phyloP scores from a whole-genome alignment of 768 basidiomycete genomes.

The Boletus sensibilis region DNA sequence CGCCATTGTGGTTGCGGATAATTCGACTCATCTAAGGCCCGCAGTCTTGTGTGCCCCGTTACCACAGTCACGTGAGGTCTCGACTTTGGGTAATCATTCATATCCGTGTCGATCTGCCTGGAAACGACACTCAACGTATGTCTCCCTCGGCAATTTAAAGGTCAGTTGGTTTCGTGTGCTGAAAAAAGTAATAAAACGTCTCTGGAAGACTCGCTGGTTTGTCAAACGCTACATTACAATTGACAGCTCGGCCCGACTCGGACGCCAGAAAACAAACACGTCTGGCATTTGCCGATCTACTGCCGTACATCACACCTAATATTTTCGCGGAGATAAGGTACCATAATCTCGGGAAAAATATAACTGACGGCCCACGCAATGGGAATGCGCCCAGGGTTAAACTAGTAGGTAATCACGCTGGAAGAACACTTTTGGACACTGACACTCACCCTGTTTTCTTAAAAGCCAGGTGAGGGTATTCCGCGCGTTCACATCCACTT shows the following conservation, averaged over 20 bases:
- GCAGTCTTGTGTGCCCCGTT: too few species aligned
- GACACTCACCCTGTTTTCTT: neutral
- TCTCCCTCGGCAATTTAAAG: neutral
- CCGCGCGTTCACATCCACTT: neutral
- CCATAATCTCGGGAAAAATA: neutral
- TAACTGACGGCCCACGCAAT: slow-evolving; percentile 7
- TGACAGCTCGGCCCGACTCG: neutral
- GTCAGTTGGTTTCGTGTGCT: neutral
- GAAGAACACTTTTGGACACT: slow-evolving; percentile 1
- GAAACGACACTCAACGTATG: neutral
- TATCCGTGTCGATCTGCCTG: neutral
- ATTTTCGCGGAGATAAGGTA: slow-evolving; percentile 29
- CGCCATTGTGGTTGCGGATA: too few species aligned
- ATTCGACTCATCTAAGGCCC: too few species aligned
- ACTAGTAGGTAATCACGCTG: neutral
- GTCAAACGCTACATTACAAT: neutral
- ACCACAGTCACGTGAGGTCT: neutral
- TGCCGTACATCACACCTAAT: too few species aligned
- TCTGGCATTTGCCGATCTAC: slow-evolving; percentile 10
- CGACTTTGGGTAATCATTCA: neutral
- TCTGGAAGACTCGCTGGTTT: neutral
- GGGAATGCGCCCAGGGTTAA: neutral
- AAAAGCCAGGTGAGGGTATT: slow-evolving; percentile 10
- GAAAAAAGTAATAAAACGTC: neutral
- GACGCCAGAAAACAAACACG: neutral